Percentiles rank a stretch among this genome's conserved stretches.
phyloP scores from a whole-genome alignment of 306 rosid genomes.

The Quercus gilva region DNA sequence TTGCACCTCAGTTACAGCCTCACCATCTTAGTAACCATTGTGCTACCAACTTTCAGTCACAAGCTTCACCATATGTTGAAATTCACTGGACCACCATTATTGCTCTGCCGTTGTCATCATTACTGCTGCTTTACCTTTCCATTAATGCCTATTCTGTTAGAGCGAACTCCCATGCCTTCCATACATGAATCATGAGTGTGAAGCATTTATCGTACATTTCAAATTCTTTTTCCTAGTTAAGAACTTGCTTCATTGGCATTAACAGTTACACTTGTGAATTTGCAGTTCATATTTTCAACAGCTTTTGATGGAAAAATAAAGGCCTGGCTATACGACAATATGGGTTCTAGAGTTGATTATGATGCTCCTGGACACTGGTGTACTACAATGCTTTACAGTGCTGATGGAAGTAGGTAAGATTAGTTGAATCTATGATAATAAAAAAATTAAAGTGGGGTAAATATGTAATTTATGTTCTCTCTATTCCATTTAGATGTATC shows the following conservation, averaged over 20 bases:
- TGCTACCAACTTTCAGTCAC: not conserved
- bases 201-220: not conserved
- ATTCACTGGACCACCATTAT: not conserved
- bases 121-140: not conserved
- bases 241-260: constrained; percentile 18
- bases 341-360: constrained; percentile 85
- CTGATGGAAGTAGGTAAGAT: constrained; percentile 79
- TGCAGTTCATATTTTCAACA: constrained; percentile 86
- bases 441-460: not conserved
- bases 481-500: not conserved
- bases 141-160: not conserved
- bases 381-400: constrained; percentile 80
- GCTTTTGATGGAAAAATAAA: constrained; percentile 88
- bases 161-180: not conserved
- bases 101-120: not conserved
- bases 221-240: not conserved
- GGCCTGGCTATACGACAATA: constrained; percentile 81
- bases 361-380: constrained; percentile 92
- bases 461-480: not conserved
- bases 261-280: constrained; percentile 30
- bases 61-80: not conserved
- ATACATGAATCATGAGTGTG: not conserved
- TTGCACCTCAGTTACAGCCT: not conserved
- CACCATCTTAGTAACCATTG: not conserved
- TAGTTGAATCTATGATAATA: not conserved